A percentile compares a stretch with the other conserved stretches of the same genome.
Conservation (phyloP, 176 grass and related monocot genomes). For the Bolboschoenus planiculmis region DNA sequence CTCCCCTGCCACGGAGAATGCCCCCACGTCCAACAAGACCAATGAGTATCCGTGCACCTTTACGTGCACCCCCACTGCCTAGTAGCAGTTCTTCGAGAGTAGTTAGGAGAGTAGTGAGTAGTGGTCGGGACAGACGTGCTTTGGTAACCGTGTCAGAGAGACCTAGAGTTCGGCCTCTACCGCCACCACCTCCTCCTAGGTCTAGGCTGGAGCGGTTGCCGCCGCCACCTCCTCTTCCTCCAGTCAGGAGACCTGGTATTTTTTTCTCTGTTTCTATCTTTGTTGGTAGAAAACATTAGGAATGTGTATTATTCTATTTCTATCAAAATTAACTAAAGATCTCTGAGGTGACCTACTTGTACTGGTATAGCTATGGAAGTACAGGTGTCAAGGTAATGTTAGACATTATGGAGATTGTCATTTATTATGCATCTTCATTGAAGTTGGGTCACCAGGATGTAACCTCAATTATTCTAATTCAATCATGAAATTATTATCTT, state of each 20-base stretch:
- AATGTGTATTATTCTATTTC: not conserved
- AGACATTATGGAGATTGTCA: not conserved
- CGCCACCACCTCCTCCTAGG: constrained; percentile 6
- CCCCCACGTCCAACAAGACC: not conserved
- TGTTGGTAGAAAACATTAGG: not conserved
- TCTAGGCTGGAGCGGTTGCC: constrained; percentile 7
- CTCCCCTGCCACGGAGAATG: constrained; percentile 5
- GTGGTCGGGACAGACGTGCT: not conserved
- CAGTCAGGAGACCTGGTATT: constrained; percentile 17
- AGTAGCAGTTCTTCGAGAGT: constrained; percentile 5
- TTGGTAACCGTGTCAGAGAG: constrained; percentile 17
- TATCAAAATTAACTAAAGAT: not conserved
- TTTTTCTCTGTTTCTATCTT: not conserved
- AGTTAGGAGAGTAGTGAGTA: constrained; percentile 3
- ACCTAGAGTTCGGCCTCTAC: not conserved
- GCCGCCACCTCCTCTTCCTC: constrained; percentile 20
- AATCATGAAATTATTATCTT: not conserved
- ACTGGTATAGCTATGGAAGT: not conserved
- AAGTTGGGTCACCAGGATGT: not conserved
- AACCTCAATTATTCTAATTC: not conserved
- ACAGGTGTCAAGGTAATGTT: not conserved
- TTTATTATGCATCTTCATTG: not conserved
- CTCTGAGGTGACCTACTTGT: not conserved
- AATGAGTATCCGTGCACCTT: not conserved
- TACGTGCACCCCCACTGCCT: not conserved